Conservation (phyloP, 129 eudicot species). For the Calendula officinalis region DNA sequence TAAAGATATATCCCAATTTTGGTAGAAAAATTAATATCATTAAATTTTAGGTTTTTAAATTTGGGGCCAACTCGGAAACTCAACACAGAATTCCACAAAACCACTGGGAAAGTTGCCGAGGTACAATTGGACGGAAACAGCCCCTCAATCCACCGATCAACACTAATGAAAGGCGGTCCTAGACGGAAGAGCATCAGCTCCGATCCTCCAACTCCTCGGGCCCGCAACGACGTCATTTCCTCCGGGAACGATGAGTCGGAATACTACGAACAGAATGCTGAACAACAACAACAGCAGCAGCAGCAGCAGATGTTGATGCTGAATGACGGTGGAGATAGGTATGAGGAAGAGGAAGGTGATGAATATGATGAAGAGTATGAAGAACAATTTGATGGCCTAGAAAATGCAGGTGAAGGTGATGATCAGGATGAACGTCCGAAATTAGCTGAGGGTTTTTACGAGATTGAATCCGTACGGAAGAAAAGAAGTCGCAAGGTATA, state of each 20-base stretch:
- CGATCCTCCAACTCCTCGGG: constrained; percentile 17
- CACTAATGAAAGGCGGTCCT: constrained; percentile 30
- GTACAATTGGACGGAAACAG: neutral
- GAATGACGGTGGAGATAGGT: constrained; percentile 29
- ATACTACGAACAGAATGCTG: constrained; percentile 22
- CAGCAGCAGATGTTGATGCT: constrained; percentile 18
- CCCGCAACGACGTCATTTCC: constrained; percentile 18
- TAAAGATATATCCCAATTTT: no score
- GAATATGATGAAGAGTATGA: constrained; percentile 23
- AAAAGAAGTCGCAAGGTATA: constrained; percentile 74
- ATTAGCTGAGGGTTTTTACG: constrained; percentile 81
- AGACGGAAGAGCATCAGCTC: constrained; percentile 26
- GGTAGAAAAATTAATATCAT: no score
- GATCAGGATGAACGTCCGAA: constrained; percentile 34
- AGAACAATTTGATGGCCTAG: constrained; percentile 24
- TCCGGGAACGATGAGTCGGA: constrained; percentile 8
- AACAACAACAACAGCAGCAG: no score
- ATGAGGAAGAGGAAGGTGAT: constrained; percentile 29
- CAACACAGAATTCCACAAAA: constrained; percentile 21
- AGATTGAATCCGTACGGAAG: constrained; percentile 75
- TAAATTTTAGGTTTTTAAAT: constrained; percentile 19
- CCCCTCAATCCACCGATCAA: constrained; percentile 3
- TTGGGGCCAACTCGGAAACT: constrained; percentile 20
- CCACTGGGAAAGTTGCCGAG: constrained; percentile 4
- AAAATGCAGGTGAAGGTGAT: constrained; percentile 10